Percentiles rank a stretch among this genome's conserved stretches.
These are phyloP conservation scores for Neopestalotiopsis rosae DNA, from an alignment of 2,329 filamentous ascomycete species.

Conservation along the genomic window DNA sequence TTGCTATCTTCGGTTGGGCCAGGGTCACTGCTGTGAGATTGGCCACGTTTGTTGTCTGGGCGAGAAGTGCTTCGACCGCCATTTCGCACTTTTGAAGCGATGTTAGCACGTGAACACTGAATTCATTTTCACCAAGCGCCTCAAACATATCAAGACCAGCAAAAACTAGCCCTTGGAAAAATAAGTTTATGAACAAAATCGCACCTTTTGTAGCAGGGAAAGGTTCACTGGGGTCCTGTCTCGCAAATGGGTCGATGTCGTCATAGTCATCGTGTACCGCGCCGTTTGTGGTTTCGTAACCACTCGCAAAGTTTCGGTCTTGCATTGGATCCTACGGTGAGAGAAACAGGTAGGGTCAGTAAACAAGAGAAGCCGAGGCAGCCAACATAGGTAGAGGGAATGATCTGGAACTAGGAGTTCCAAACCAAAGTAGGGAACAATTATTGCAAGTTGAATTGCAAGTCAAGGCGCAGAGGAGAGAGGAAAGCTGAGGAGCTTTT, in stretches of 20 bases:
- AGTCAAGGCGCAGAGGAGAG: background rate
- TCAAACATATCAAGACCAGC: background rate
- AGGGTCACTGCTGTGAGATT: constrained; percentile 33
- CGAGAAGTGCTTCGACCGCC: constrained; percentile 26
- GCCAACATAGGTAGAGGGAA: background rate
- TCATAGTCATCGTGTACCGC: constrained; percentile 29
- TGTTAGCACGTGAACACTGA: constrained; percentile 24
- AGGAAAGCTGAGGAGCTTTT: background rate
- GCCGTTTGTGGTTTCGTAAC: constrained; percentile 27
- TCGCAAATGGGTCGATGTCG: constrained; percentile 26
- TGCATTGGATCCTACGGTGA: constrained; percentile 29
- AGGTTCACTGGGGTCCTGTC: constrained; percentile 25
- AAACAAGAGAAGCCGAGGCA: background rate
- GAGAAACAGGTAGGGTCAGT: background rate
- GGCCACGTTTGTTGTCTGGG: constrained; percentile 33
- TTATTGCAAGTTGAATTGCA: background rate
- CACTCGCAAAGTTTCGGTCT: constrained; percentile 29
- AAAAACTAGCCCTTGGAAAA: background rate
- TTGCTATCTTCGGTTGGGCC: constrained; percentile 66
- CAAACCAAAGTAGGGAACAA: background rate
- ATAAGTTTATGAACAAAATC: constrained; percentile 1
- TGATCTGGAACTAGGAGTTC: background rate
- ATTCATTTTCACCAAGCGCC: background rate
- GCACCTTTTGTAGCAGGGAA: constrained; percentile 33
- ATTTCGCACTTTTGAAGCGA: constrained; percentile 26